Evolutionary conservation across 108 stramenopile genomes (phyloP).

Genomic region (Chaetoceros tenuissimus): DNA sequence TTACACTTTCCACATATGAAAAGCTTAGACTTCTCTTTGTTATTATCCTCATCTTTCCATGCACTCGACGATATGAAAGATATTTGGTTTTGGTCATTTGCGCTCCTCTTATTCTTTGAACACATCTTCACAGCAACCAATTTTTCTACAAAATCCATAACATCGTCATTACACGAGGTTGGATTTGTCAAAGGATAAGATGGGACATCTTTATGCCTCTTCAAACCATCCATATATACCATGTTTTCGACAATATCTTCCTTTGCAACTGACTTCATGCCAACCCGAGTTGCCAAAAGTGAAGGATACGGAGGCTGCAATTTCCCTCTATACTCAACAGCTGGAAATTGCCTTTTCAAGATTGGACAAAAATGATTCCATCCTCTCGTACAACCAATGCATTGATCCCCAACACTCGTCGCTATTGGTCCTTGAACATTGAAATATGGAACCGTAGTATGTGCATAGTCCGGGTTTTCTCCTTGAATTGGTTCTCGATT

Average conservation of each 20-base stretch:
- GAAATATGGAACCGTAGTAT: conserved; percentile 50
- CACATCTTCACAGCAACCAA: conserved; percentile 44
- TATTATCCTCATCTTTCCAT: not conserved
- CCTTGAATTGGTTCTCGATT: conserved; percentile 29
- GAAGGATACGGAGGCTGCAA: conserved; percentile 73
- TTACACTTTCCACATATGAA: conserved; percentile 63
- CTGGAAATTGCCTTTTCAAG: conserved; percentile 50
- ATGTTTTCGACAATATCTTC: not conserved
- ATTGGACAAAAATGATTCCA: conserved; percentile 80
- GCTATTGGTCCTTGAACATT: conserved; percentile 68
- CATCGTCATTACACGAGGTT: conserved; percentile 51
- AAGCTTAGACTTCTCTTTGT: conserved; percentile 5
- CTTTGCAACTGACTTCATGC: conserved; percentile 29
- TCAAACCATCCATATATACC: not conserved
- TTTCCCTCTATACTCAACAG: conserved; percentile 53
- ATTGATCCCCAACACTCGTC: conserved; percentile 79
- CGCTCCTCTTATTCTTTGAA: too few species aligned
- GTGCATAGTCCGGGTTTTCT: conserved; percentile 20
- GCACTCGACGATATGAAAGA: not conserved
- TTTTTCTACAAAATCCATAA: conserved; percentile 60
- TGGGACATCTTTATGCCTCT: conserved; percentile 6
- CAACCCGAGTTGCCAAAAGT: conserved; percentile 61
- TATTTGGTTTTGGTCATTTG: not conserved
- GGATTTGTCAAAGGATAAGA: conserved; percentile 40
- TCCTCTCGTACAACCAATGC: conserved; percentile 68